phyloP scores from a whole-genome alignment of 768 basidiomycete genomes.

The Cantharellus cinnabarinus region DNA sequence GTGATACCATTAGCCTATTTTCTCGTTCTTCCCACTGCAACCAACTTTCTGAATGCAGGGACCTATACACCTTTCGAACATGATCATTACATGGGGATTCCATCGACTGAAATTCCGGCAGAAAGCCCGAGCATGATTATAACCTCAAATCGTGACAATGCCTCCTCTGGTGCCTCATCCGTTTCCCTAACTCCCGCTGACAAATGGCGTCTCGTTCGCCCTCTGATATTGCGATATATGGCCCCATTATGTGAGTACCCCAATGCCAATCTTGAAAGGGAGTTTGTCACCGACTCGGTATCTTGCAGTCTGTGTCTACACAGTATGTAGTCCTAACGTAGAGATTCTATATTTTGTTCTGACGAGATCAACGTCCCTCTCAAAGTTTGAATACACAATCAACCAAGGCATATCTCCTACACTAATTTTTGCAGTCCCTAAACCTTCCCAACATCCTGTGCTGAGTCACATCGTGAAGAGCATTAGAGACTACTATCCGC shows the following conservation, averaged over 20 bases:
- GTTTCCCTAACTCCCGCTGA: conserved; percentile 43
- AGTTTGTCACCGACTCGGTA: neutral
- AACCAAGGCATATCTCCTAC: conserved; percentile 90
- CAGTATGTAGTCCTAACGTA: conserved; percentile 22
- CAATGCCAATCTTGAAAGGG: neutral
- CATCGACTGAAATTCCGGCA: too few relatives aligned
- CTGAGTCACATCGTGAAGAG: conserved; percentile 64
- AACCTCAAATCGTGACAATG: conserved; percentile 9
- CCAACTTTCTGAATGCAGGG: neutral
- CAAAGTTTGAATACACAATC: conserved; percentile 75
- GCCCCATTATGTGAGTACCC: conserved; percentile 60
- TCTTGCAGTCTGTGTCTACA: conserved; percentile 35
- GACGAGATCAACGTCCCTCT: neutral
- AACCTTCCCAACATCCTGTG: conserved; percentile 32
- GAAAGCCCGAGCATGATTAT: too few relatives aligned
- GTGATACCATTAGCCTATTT: conserved; percentile 60
- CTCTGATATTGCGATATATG: conserved; percentile 72
- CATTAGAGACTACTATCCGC: conserved; percentile 81
- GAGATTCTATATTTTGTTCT: neutral
- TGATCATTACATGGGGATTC: too few relatives aligned
- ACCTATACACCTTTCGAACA: conserved; percentile 14
- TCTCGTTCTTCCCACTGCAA: neutral
- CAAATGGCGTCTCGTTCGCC: conserved; percentile 65
- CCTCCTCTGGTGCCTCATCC: conserved; percentile 9
- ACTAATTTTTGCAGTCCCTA: conserved; percentile 69